A percentile compares a stretch with the other conserved stretches of the same genome.
phyloP scores from a whole-genome alignment of 208 protist species.

The Acanthamoeba quina region DNA sequence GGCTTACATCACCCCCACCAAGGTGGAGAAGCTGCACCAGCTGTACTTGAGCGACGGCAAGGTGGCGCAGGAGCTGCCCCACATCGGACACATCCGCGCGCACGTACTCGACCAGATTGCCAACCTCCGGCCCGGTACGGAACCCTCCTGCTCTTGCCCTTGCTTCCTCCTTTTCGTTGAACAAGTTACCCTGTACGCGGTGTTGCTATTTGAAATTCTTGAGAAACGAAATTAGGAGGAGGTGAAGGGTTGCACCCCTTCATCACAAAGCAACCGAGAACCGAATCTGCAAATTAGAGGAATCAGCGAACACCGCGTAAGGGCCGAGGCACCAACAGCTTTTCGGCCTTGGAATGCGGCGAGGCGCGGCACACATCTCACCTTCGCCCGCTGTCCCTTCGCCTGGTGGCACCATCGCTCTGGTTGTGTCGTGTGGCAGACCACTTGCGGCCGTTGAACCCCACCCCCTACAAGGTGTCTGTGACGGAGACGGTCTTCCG shows the following conservation, averaged over 20 bases:
- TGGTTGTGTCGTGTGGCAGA: background rate
- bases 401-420: no score
- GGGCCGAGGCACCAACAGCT: background rate
- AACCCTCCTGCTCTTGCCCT: background rate
- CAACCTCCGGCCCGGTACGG: constrained; percentile 10
- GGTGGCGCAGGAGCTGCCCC: constrained; percentile 26
- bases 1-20: constrained; percentile 61
- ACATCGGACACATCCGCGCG: background rate
- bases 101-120: constrained; percentile 54
- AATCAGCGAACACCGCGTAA: no score
- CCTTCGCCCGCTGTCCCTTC: no score
- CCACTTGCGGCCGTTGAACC: constrained; percentile 69
- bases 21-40: constrained; percentile 59
- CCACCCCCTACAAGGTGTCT: constrained; percentile 73
- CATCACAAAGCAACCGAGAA: no score
- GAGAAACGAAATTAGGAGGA: background rate
- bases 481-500: constrained; percentile 29
- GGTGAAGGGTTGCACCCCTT: background rate
- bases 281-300: no score
- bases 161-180: no score
- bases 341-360: no score
- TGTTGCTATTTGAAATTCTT: no score
- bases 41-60: constrained; percentile 15
- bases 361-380: no score
- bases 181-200: no score